Evolutionary conservation across 106 monocot species (phyloP).

Genomic region (Ottelia alismoides): DNA sequence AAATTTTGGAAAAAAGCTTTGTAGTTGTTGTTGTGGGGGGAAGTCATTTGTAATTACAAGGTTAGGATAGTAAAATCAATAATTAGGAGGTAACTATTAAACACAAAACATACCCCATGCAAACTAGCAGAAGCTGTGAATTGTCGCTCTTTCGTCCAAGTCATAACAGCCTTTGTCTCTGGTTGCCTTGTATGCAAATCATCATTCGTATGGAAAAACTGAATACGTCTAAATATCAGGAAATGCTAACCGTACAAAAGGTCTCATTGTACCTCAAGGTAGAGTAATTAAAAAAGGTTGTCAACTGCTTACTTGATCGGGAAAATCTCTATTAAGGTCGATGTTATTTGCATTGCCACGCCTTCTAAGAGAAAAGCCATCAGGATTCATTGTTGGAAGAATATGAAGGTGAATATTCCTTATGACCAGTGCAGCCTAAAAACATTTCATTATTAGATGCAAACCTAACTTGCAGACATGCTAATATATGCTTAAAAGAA

Average conservation of each 20-base stretch:
- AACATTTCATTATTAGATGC: not conserved
- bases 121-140: constrained; percentile 97
- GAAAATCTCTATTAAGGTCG: constrained; percentile 97
- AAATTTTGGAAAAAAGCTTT: too few species aligned
- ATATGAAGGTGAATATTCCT: constrained; percentile 86
- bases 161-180: constrained; percentile 93
- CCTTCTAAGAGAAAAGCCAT: constrained; percentile 86
- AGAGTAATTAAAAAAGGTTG: not conserved
- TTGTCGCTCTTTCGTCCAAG: constrained; percentile 47
- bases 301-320: constrained; percentile 94
- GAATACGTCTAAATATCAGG: too few species aligned
- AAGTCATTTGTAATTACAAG: too few species aligned
- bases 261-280: not conserved
- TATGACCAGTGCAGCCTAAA: constrained; percentile 72
- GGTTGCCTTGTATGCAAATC: constrained; percentile 47
- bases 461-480: not conserved
- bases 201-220: constrained; percentile 83
- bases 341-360: constrained; percentile 95
- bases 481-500: constrained; percentile 25
- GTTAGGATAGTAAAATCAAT: too few species aligned
- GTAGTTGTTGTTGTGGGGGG: too few species aligned
- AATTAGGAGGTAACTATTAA: not conserved
- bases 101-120: constrained; percentile 65
- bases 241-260: not conserved
- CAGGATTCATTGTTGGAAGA: constrained; percentile 99